A percentile compares a stretch with the other conserved stretches of the same genome.
These are phyloP conservation scores for Gynochthodes officinalis DNA, from an alignment of 257 asterid genomes.

Conservation along the genomic window DNA sequence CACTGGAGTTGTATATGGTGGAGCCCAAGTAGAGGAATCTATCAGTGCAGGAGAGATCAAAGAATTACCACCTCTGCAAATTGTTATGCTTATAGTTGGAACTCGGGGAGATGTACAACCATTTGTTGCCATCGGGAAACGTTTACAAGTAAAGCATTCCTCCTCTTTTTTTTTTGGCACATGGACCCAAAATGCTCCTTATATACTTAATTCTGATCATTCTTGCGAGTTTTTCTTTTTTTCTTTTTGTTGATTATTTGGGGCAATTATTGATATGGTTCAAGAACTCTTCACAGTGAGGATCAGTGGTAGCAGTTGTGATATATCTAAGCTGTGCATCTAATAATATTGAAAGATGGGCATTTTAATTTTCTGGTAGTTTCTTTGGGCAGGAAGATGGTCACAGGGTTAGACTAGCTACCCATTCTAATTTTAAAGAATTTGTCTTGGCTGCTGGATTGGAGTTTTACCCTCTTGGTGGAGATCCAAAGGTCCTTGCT, in stretches of 20 bases:
- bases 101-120: constrained; percentile 96
- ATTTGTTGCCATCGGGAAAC: constrained; percentile 79
- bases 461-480: constrained; percentile 90
- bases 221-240: not conserved
- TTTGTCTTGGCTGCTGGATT: constrained; percentile 74
- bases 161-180: no score
- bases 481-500: constrained; percentile 91
- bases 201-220: not conserved
- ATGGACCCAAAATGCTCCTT: not conserved
- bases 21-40: constrained; percentile 28
- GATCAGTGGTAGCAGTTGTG: constrained; percentile 1
- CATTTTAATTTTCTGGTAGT: constrained; percentile 13
- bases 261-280: not conserved
- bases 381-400: constrained; percentile 62
- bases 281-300: not conserved
- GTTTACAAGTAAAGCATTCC: constrained; percentile 51
- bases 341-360: not conserved
- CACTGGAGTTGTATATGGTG: constrained; percentile 34
- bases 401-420: constrained; percentile 83
- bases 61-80: constrained; percentile 66
- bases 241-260: not conserved
- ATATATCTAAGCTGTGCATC: not conserved
- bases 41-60: constrained; percentile 31
- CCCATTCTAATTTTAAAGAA: constrained; percentile 79
- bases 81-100: constrained; percentile 87